Percentiles rank a stretch among this genome's conserved stretches.
Evolutionary conservation across 441 rosid genomes (phyloP).

Genomic region (Aquilaria agallochum): DNA sequence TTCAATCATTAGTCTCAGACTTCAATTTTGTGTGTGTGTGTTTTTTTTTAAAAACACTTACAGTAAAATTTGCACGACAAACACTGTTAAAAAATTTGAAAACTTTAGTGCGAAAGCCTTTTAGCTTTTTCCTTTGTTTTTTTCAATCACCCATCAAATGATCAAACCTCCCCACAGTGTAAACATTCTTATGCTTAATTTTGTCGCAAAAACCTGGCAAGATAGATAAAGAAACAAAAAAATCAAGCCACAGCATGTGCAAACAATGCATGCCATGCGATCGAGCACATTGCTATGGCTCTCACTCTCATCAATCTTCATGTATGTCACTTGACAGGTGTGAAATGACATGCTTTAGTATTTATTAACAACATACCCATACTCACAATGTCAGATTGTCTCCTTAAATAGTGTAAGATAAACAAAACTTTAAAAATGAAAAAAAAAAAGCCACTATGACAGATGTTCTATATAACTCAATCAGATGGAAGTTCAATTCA

Average conservation of each 20-base stretch:
- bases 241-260: conserved; percentile 1
- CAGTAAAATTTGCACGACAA: too few species aligned
- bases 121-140: too few species aligned
- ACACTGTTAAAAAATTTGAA: too few species aligned
- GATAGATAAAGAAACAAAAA: conserved; percentile 10
- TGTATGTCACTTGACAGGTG: conserved; percentile 92
- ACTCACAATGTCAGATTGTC: conserved; percentile 2
- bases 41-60: too few species aligned
- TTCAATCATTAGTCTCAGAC: too few species aligned
- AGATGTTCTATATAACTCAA: too few species aligned
- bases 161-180: conserved; percentile 25
- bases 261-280: conserved; percentile 60
- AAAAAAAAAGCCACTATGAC: too few species aligned
- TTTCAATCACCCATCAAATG: too few species aligned
- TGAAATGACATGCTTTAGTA: conserved; percentile 17
- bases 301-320: conserved; percentile 67
- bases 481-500: too few species aligned
- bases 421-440: not conserved
- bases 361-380: conserved; percentile 6
- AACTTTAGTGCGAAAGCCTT: too few species aligned
- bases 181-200: conserved; percentile 86
- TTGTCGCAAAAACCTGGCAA: conserved; percentile 83
- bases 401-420: not conserved
- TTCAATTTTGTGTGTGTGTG: too few species aligned
- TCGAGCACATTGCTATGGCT: conserved; percentile 85